Conservation (phyloP, 495 filamentous ascomycete species). For the Tuber umbilicatum region DNA sequence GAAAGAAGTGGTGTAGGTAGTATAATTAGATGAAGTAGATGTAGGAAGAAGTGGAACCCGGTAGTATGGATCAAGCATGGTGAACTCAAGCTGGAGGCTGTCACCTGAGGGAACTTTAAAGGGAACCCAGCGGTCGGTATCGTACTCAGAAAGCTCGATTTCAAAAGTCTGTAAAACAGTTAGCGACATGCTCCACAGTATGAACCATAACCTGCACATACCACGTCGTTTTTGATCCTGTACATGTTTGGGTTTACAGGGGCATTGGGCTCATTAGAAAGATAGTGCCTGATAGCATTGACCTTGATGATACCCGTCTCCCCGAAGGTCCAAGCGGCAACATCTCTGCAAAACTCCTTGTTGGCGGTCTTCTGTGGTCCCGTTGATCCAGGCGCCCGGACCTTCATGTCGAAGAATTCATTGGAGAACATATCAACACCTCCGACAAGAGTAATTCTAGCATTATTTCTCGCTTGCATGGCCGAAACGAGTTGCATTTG, state of each 20-base stretch:
- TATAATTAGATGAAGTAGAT: constrained; percentile 56
- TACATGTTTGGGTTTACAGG: constrained; percentile 79
- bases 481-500: constrained; percentile 77
- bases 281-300: constrained; percentile 71
- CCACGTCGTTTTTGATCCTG: constrained; percentile 92
- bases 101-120: constrained; percentile 65
- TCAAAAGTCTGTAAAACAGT: constrained; percentile 61
- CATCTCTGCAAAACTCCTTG: constrained; percentile 71
- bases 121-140: constrained; percentile 60
- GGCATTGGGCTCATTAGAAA: constrained; percentile 50
- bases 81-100: constrained; percentile 85
- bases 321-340: constrained; percentile 88
- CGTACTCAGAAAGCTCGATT: constrained; percentile 82
- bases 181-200: constrained; percentile 25
- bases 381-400: constrained; percentile 54
- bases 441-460: constrained; percentile 79
- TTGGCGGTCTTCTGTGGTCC: constrained; percentile 64
- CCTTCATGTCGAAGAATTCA: constrained; percentile 79
- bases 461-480: constrained; percentile 87
- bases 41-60: constrained; percentile 65
- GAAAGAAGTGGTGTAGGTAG: constrained; percentile 69
- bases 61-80: constrained; percentile 97
- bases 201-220: constrained; percentile 49
- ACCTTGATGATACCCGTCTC: constrained; percentile 86
- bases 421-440: constrained; percentile 80